Base-by-base conservation (phyloP, 2,329 filamentous ascomycete genomes). In the Chaetomiaceae sp. region DNA sequence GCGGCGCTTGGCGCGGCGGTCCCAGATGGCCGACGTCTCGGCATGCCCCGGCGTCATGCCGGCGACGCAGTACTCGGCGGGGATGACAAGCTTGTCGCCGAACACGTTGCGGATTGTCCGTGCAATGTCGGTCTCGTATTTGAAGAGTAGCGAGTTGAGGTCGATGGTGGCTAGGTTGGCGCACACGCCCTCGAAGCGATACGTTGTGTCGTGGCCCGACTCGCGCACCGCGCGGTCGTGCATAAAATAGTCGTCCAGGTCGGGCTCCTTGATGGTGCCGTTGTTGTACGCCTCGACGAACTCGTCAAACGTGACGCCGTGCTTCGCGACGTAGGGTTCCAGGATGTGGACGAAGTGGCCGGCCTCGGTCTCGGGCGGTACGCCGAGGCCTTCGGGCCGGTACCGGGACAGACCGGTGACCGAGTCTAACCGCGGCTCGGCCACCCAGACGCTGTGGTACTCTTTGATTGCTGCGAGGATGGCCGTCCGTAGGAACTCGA, bases 221-320 rank as follows among this genome's bases (percentile, higher is more conserved):
- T 99, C 94, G 61, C 94, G 86, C 30, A 97, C 91, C 2, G 92
- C 91, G 55, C 94, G 87, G 67, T 99, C 94, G 68, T 99, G 94
- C 66, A 95, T 74, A 73, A 97, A 97, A 72, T 97, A 99, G 42
- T 91, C 84, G 65, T 99, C 94, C 13, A 99, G 77, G 58, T 95
- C 89, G 0, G 91, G 90, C 72, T 97, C 92, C 42, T 77, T 70
- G 23, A 99, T 80, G 47, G 81, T 69, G 18, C 85, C 82, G 56
- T 84, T 70, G 69, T 97, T 97, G 77, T 99, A 99, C 1, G 88
- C 90, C 29, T 83, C 72, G 20, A 96, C 90, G 67, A 97, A 96
- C 50, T 95, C 81, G 18, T 88, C 73, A 63, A 96, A 92, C 0
- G 75, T 78, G 82, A 97, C 85, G 47, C 81, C 80, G 71, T 95